phyloP scores from a whole-genome alignment of 2,329 filamentous ascomycete species.

The Aspergillus persii region DNA sequence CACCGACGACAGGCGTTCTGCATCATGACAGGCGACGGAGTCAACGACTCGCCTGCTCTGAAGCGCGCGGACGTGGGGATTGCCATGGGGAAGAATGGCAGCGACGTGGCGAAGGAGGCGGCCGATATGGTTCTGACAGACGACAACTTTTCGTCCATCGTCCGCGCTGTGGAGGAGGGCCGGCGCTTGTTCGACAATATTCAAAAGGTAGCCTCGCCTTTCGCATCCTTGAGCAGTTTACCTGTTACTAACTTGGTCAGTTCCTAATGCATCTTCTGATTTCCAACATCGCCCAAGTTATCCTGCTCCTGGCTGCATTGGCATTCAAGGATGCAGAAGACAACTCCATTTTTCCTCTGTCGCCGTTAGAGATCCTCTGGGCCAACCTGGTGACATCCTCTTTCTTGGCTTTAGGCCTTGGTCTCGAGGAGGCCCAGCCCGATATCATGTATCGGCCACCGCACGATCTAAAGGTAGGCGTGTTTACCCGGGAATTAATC shows the following conservation, averaged over 20 bases:
- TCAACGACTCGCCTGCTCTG: conserved; percentile 81
- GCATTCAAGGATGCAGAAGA: conserved; percentile 70
- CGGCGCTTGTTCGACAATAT: conserved; percentile 86
- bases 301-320: conserved; percentile 74
- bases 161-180: conserved; percentile 78
- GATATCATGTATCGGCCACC: conserved; percentile 80
- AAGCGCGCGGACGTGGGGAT: conserved; percentile 82
- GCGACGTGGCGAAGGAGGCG: conserved; percentile 81
- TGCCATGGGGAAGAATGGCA: conserved; percentile 81
- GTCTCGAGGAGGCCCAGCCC: conserved; percentile 69
- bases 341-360: conserved; percentile 79
- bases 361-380: conserved; percentile 84
- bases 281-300: conserved; percentile 81
- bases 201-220: conserved; percentile 55
- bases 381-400: conserved; percentile 88
- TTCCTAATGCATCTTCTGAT: conserved; percentile 77
- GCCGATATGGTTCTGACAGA: conserved; percentile 63
- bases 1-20: conserved; percentile 73
- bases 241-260: conserved; percentile 32
- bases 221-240: too few relatives aligned
- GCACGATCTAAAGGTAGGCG: conserved; percentile 53
- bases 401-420: conserved; percentile 81
- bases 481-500: conserved; percentile 43
- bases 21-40: conserved; percentile 86
- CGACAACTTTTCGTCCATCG: conserved; percentile 85